A percentile compares a stretch with the other conserved stretches of the same genome.
Conservation (phyloP, 768 basidiomycete genomes). For the Suillus subluteus region DNA sequence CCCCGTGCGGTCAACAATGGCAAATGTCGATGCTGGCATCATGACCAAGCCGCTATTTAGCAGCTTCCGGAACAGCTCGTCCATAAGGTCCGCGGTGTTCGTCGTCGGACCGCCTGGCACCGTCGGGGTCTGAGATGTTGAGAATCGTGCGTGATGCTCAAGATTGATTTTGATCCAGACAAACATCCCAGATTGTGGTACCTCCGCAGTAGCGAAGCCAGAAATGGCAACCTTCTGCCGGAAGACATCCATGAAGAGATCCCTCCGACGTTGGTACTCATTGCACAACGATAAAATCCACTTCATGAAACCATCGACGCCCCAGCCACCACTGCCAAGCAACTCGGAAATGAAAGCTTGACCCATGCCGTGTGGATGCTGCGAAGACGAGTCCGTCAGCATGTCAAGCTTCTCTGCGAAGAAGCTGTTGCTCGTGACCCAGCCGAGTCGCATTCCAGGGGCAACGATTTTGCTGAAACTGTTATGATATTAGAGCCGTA, state of each 20-base stretch:
- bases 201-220: constrained; percentile 39
- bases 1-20: constrained; percentile 37
- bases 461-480: constrained; percentile 56
- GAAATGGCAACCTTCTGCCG: constrained; percentile 34
- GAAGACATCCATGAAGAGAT: constrained; percentile 49
- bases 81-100: constrained; percentile 49
- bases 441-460: constrained; percentile 59
- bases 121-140: constrained; percentile 22
- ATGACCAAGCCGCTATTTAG: constrained; percentile 47
- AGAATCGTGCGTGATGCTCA: constrained; percentile 45
- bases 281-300: constrained; percentile 50
- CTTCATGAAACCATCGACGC: constrained; percentile 46
- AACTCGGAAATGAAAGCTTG: constrained; percentile 51
- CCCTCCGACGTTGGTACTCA: constrained; percentile 54
- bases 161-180: constrained; percentile 54
- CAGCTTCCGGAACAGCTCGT: constrained; percentile 48
- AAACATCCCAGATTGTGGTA: constrained; percentile 56
- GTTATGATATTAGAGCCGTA: background rate
- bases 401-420: constrained; percentile 47
- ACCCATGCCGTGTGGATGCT: constrained; percentile 53
- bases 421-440: constrained; percentile 46
- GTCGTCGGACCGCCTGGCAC: constrained; percentile 30
- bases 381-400: constrained; percentile 50
- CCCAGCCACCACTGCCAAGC: constrained; percentile 46
- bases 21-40: constrained; percentile 53